phyloP scores from a whole-genome alignment of 148 eudicot genomes.

The Silene uniflora region DNA sequence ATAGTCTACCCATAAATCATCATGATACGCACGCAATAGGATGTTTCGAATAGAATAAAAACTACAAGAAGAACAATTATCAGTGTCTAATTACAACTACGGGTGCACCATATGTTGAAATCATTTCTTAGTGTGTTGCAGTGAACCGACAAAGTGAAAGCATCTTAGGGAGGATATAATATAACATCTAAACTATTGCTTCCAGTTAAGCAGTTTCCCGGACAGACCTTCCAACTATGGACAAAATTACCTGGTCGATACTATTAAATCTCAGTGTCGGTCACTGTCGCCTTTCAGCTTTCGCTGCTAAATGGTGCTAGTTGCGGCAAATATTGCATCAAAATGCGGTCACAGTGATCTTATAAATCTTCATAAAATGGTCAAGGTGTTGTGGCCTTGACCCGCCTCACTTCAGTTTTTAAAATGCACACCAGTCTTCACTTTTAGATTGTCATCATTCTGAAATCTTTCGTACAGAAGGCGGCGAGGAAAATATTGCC shows the following conservation, averaged over 20 bases:
- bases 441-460: neutral
- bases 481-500: neutral
- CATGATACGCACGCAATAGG: neutral
- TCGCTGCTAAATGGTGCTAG: too few relatives aligned
- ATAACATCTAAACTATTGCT: neutral
- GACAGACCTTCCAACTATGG: neutral
- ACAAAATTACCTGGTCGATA: neutral
- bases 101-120: neutral
- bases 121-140: neutral
- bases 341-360: too few relatives aligned
- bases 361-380: too few relatives aligned
- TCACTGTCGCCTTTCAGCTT: too few relatives aligned
- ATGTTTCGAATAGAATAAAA: neutral
- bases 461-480: neutral
- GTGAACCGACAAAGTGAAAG: neutral
- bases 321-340: too few relatives aligned
- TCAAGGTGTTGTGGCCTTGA: neutral
- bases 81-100: neutral
- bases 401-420: neutral
- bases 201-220: neutral
- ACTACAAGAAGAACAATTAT: neutral
- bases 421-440: neutral
- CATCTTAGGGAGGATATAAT: neutral
- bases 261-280: too few relatives aligned
- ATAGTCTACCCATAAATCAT: neutral